phyloP scores from a whole-genome alignment of 2,329 filamentous ascomycete species.

The Onygena corvina region DNA sequence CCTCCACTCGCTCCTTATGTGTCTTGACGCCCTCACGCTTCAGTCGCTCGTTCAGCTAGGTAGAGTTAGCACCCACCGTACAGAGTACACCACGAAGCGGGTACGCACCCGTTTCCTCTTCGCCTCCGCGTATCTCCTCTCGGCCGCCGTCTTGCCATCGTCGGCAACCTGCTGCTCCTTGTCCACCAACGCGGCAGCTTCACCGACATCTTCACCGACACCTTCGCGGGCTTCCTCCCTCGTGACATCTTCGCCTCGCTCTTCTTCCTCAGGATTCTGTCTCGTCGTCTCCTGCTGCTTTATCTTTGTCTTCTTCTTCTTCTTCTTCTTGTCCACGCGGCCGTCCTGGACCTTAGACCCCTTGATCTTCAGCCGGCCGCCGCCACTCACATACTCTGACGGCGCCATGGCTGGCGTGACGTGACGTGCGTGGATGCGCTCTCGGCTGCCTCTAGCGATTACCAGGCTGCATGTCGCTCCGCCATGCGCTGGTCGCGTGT shows the following conservation, averaged over 20 bases:
- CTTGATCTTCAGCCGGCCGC: conserved; percentile 75
- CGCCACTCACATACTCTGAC: conserved; percentile 27
- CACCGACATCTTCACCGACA: conserved; percentile 3
- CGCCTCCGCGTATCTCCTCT: conserved; percentile 67
- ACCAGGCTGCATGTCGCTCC: neutral
- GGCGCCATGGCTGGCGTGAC: conserved; percentile 11
- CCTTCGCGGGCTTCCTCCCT: neutral
- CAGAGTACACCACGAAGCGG: neutral
- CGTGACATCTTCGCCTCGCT: neutral
- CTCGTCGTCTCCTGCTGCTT: conserved; percentile 15
- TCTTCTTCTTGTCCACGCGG: conserved; percentile 18
- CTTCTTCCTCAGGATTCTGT: conserved; percentile 1
- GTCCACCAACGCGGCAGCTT: conserved; percentile 12
- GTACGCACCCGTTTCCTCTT: conserved; percentile 62
- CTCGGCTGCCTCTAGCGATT: neutral
- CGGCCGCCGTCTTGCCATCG: conserved; percentile 66
- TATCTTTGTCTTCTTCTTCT: conserved; percentile 20
- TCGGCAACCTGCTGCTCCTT: conserved; percentile 21
- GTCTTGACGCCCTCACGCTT: conserved; percentile 83
- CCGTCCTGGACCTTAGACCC: conserved; percentile 51
- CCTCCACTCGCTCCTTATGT: conserved; percentile 92
- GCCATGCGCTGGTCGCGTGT: neutral
- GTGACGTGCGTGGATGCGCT: neutral
- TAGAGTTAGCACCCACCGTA: conserved; percentile 4
- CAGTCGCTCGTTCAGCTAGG: conserved; percentile 65